Base-by-base conservation (phyloP, 2,329 filamentous ascomycete species). In the Monosporascus sp. region DNA sequence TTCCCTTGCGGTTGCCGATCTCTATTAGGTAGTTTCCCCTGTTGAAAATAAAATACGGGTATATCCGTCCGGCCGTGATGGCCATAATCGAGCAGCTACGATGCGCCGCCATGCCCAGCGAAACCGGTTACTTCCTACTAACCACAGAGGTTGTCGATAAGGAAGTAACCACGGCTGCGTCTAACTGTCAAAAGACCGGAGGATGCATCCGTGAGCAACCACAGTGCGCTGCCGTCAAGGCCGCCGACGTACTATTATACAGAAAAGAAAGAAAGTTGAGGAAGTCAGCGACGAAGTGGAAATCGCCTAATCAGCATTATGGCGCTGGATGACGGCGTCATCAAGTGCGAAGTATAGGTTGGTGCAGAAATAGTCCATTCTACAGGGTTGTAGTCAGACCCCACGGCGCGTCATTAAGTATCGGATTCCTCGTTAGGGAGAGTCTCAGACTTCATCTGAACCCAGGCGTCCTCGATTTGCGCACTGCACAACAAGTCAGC, bases 381-480 rank as follows among this genome's bases (percentile, higher is more conserved):
- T 48, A 58, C 8, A 48, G 49, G 20, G n/a, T 22, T 49, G 20
- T 22, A 35, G 31, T 14, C 31, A 14, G 31, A 5, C 31, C 31
- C 2, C n/a, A n/a, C n/a, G 9, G n/a, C 7, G 1, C n/a, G 16
- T 35, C 22, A 7, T 20, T 11, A 41, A 19, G 26, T 19, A 11
- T 61, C 58, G 11, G 59, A 56, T 22, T 65, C 62, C 20, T 59
- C 63, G 38, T 63, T 59, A 9, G 63, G 55, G 47, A 68, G 48
- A 40, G 58, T 58, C 41, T 60, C 60, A 5, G 65, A 67, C 46
- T 63, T 58, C 63, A 67, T 65, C 9, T 53, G 60, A 14, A 59
- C 37, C 66, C 66, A 68, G 20, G 55, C 48, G 4, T 65, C 54
- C 47, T 68, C 66, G 19, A 68, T 49, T 49, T 60, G 53, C 17